Percentiles rank a stretch among this genome's conserved stretches.
Conservation (phyloP, 176 grass and related monocot genomes). For the Stipa capillata region DNA sequence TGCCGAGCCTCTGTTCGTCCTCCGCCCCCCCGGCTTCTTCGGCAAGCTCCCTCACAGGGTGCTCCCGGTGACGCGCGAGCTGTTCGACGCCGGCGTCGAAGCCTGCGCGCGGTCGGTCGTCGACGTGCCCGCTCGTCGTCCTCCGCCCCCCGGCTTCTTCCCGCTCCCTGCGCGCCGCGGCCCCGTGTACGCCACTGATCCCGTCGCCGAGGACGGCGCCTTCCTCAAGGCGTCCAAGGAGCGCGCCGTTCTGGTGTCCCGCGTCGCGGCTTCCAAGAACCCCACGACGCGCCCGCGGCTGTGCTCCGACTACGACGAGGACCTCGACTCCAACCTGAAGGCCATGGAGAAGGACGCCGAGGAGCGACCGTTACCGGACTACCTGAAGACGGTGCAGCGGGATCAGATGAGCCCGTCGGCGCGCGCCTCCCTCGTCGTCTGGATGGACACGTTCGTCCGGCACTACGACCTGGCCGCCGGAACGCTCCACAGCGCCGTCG, state of each 20-base stretch:
- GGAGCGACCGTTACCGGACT: background rate
- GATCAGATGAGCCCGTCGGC: background rate
- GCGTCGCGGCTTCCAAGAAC: background rate
- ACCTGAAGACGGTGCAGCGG: background rate
- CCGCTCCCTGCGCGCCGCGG: too few species aligned
- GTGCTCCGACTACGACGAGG: background rate
- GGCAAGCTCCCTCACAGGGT: too few species aligned
- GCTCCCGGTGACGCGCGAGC: too few species aligned
- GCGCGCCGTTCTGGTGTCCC: background rate
- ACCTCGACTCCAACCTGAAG: background rate
- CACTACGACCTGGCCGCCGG: background rate
- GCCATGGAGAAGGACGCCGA: background rate
- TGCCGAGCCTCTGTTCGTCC: background rate
- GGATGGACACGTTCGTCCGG: background rate
- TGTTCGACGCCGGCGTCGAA: background rate
- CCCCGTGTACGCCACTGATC: background rate
- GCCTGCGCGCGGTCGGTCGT: background rate
- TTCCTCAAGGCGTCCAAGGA: background rate
- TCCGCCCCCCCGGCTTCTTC: background rate
- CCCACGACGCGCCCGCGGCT: background rate
- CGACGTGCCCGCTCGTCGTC: background rate
- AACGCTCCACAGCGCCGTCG: conserved; percentile 16
- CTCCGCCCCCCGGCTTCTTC: background rate
- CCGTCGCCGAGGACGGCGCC: too few species aligned
- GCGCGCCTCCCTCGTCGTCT: background rate